phyloP scores from a whole-genome alignment of 352 stramenopile species.

The Globisporangium cylindrosporum region DNA sequence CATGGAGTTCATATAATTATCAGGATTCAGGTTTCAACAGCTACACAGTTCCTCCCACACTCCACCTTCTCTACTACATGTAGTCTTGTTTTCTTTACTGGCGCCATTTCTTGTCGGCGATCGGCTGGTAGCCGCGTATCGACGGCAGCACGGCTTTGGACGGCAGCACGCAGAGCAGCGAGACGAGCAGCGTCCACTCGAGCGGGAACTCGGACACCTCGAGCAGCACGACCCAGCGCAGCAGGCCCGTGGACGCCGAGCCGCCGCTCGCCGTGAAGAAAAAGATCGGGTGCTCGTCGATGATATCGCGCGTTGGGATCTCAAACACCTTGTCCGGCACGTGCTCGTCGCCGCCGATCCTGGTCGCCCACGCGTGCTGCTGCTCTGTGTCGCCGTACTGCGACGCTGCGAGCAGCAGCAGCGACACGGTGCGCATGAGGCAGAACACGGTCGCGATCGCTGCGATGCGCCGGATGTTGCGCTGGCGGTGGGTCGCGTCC shows the following conservation, averaged over 20 bases:
- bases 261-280: slow-evolving; percentile 45
- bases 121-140: slow-evolving; percentile 56
- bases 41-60: not conserved
- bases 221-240: slow-evolving; percentile 60
- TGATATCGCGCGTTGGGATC: slow-evolving; percentile 40
- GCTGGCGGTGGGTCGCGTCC: slow-evolving; percentile 39
- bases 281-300: slow-evolving; percentile 60
- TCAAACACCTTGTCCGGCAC: slow-evolving; percentile 20
- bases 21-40: not conserved
- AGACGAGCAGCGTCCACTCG: slow-evolving; percentile 59
- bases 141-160: slow-evolving; percentile 45
- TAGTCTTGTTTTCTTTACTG: not conserved
- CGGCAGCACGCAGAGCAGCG: slow-evolving; percentile 54
- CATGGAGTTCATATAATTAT: not conserved
- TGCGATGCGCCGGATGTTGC: slow-evolving; percentile 60
- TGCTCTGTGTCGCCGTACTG: slow-evolving; percentile 28
- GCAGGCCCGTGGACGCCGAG: slow-evolving; percentile 21
- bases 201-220: slow-evolving; percentile 60
- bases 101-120: slow-evolving; percentile 20
- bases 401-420: slow-evolving; percentile 44
- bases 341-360: slow-evolving; percentile 9
- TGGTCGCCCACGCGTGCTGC: not conserved
- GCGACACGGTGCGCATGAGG: slow-evolving; percentile 43
- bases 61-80: not conserved
- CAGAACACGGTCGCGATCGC: slow-evolving; percentile 55